Evolutionary conservation across 2,329 filamentous ascomycete genomes (phyloP), one percentile per base, ranked within the genome.

Genomic region (Huntiella moniliformis): DNA sequence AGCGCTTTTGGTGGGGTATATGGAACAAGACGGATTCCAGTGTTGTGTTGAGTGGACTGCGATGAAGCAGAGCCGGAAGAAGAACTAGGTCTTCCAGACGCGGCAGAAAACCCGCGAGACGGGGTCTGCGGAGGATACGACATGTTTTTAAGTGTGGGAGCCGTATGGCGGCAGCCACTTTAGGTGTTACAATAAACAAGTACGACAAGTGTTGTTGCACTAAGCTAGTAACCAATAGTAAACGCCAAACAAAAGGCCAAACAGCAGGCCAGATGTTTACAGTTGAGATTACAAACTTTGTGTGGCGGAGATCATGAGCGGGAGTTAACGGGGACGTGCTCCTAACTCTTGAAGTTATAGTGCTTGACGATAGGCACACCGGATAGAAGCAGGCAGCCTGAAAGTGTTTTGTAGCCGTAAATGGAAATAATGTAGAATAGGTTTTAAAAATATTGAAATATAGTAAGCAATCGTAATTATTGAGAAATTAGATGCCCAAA

Each of bases 1-100:
- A 33, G 7, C 39, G 59, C 57, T 42, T 61, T 61, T 5, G 66
- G 64, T 38, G 67, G 67, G 16, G 66, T 64, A 52, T 69, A 68
- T 15, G 66, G 66, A 42, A 70, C 67, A 46, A 70, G 53, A 42
- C 67, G 66, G 53, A 70, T 69, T 49, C 61, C 48, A 60, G 57
- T 36, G 56, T 56, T 52, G 61, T 66, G 53, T 35, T n/a, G n/a
- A 28, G 22, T 28, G 2, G 22, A 28, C 58, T 61, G 53, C 65
- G 45, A 48, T 32, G 35, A 40, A 33, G 39, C 41, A 32, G 47
- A 51, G 46, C 48, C 44, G 35, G 46, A 48, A 40, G 49, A 45
- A 33, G 47, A 50, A 49, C 46, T 48, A 12, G 40, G 44, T 40
- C 44, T 40, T 22, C 41, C 44, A 40, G 40, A 41, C 16, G 48